A percentile compares a stretch with the other conserved stretches of the same genome.
These are phyloP conservation scores for Chloranthus sessilifolius DNA, from an alignment of 164 flowering plant species.

Conservation along the genomic window DNA sequence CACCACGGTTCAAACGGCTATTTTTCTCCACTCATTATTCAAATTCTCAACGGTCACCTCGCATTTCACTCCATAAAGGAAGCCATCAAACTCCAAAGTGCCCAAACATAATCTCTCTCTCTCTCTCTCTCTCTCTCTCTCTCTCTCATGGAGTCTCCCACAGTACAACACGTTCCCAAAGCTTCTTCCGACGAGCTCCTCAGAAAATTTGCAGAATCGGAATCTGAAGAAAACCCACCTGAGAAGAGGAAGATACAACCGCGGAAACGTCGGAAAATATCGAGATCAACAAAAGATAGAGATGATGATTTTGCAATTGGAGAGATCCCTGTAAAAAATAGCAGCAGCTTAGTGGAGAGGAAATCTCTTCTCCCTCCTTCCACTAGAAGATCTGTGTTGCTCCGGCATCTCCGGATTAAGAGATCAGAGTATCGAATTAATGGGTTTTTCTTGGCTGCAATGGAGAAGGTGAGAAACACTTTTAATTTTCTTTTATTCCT, in stretches of 20 bases:
- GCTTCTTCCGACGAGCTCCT: slow-evolving; percentile 77
- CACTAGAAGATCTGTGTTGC: slow-evolving; percentile 24
- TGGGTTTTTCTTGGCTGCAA: slow-evolving; percentile 45
- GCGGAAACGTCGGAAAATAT: slow-evolving; percentile 32
- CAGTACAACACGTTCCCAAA: slow-evolving; percentile 62
- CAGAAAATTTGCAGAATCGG: slow-evolving; percentile 68
- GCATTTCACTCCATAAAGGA: too few relatives aligned
- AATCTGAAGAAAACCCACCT: slow-evolving; percentile 15
- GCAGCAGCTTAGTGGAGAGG: slow-evolving; percentile 38
- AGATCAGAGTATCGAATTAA: slow-evolving; percentile 36
- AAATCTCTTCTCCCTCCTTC: slow-evolving; percentile 49
- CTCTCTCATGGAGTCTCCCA: slow-evolving; percentile 23
- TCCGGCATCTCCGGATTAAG: slow-evolving; percentile 35
- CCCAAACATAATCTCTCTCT: too few relatives aligned
- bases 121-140: not conserved
- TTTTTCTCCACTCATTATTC: too few relatives aligned
- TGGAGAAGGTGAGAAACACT: slow-evolving; percentile 49
- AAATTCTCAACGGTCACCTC: too few relatives aligned
- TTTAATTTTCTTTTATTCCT: not conserved
- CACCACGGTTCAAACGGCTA: too few relatives aligned
- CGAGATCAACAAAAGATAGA: not conserved
- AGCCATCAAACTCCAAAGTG: too few relatives aligned
- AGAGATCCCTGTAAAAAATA: slow-evolving; percentile 22
- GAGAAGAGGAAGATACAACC: slow-evolving; percentile 17
- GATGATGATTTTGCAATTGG: not conserved